Base-by-base conservation (phyloP, 1,284 basidiomycete genomes). In the Ceratobasidium sp. region DNA sequence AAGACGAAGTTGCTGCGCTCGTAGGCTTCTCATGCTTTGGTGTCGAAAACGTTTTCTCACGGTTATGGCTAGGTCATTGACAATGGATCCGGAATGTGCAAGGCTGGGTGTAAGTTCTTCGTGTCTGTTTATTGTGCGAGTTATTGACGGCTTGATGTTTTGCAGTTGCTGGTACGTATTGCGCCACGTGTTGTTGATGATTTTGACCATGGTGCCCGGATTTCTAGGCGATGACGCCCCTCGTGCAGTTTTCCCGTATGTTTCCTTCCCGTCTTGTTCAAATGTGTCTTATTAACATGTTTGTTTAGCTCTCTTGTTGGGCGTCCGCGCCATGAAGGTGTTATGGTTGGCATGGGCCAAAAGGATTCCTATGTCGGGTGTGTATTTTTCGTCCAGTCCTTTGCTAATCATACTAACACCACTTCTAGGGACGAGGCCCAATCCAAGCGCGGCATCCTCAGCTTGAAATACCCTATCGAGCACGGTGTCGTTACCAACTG, bases 391-490 rank as follows among this genome's bases (percentile, higher is more conserved):
- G 11, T 39, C 37, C 7, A 11, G 11, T 11, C 37, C 9, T 39
- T 11, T 39, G 41, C 19, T 8, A 48, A 48, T 6, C 3, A 48
- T n/a, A 48, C 46, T 49, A 49, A 49, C 9, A 49, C 6, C 19
- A n/a, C 16, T 14, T 46, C 3, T 79, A 92, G 91, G 82, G 94
- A 96, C 81, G 94, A 96, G 85, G 95, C 95, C 69, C 95, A 96
- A 85, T 92, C 94, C 77, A 96, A 96, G 88, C 92, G 95, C 86
- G 95, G 94, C 89, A 95, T 96, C 84, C 86, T 98, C 78, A 95
- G 93, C 78, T 87, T 98, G 83, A 96, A 88, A 84, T 87, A 85
- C 83, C 84, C 84, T 65, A 84, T 84, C 75, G 84, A 84, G 80
- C 83, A 84, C 81, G 84, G 83, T 82, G 88, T 89, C 82, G 88